These are phyloP conservation scores for baker's yeast (Saccharomyces cerevisiae) DNA, from an alignment of 805 yeast species.

Conservation along the genomic window DNA sequence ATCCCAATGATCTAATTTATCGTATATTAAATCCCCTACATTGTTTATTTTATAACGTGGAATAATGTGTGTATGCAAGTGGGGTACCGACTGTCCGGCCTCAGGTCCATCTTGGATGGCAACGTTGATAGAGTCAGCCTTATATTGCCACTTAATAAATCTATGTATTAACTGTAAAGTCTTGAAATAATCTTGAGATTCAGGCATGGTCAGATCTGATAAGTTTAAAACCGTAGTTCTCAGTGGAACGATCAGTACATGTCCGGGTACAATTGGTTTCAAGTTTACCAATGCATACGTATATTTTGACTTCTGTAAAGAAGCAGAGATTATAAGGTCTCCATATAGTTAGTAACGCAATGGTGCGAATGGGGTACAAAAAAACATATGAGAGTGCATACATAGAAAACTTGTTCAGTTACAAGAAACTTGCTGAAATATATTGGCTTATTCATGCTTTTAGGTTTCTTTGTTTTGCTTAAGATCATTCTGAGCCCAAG, in stretches of 20 bases:
- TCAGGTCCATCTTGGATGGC: conserved; percentile 96
- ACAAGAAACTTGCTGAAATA: conserved; percentile 29
- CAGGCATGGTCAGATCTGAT: conserved; percentile 63
- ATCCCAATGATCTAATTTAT: conserved; percentile 55
- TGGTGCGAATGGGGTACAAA: neutral
- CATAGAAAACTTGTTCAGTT: conserved; percentile 30
- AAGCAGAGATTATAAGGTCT: neutral
- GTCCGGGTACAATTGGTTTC: conserved; percentile 91
- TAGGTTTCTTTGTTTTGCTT: neutral
- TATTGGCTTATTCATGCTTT: conserved; percentile 8
- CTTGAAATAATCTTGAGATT: conserved; percentile 66
- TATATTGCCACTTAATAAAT: conserved; percentile 57
- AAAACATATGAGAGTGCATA: conserved; percentile 6
- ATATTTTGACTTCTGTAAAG: conserved; percentile 41
- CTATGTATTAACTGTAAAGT: conserved; percentile 64
- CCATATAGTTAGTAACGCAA: neutral
- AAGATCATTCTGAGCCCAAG: neutral
- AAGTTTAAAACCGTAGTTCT: conserved; percentile 53
- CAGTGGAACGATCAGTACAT: conserved; percentile 80
- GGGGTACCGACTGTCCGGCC: conserved; percentile 95
- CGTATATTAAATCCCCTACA: conserved; percentile 67
- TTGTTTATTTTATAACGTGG: conserved; percentile 61
- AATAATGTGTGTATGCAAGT: conserved; percentile 86
- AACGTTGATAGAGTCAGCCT: conserved; percentile 78
- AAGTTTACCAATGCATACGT: conserved; percentile 84